These are phyloP conservation scores for Chlamydomonas reinhardtii DNA, from an alignment of 163 green algal species.

Conservation along the genomic window DNA sequence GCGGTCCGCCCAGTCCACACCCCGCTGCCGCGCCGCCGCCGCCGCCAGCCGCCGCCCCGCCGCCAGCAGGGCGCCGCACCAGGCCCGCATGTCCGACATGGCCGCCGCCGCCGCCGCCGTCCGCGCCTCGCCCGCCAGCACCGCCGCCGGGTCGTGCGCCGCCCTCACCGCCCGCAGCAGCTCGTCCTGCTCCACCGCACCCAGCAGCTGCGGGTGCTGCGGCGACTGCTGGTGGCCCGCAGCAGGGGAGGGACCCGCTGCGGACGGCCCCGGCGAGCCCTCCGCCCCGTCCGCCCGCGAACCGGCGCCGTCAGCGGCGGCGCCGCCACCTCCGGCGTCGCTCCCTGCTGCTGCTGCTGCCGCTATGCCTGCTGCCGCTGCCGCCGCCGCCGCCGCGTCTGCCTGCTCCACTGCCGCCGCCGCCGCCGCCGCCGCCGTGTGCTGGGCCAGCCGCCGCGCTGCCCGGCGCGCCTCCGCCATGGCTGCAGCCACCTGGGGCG, in stretches of 20 bases:
- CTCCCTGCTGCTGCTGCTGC: background rate
- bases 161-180: background rate
- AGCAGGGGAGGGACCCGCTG: too few relatives aligned
- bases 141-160: background rate
- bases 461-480: background rate
- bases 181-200: background rate
- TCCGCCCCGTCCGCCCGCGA: too few relatives aligned
- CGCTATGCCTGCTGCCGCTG: background rate
- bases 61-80: slow-evolving; percentile 1
- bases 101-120: slow-evolving; percentile 22
- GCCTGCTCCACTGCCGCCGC: background rate
- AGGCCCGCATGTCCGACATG: background rate
- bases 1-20: slow-evolving; percentile 22
- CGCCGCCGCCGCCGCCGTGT: background rate
- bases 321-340: too few relatives aligned
- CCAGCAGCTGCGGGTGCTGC: background rate
- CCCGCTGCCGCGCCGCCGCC: slow-evolving; percentile 24
- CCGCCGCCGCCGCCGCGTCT: background rate
- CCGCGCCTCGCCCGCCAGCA: slow-evolving; percentile 4
- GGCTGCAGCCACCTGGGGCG: background rate
- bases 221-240: background rate
- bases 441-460: background rate
- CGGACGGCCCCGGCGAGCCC: too few relatives aligned
- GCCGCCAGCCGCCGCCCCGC: slow-evolving; percentile 19
- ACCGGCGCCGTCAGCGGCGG: too few relatives aligned